These are phyloP conservation scores for Drechslerella stenobrocha DNA, from an alignment of 2,329 filamentous ascomycete genomes.

Conservation along the genomic window DNA sequence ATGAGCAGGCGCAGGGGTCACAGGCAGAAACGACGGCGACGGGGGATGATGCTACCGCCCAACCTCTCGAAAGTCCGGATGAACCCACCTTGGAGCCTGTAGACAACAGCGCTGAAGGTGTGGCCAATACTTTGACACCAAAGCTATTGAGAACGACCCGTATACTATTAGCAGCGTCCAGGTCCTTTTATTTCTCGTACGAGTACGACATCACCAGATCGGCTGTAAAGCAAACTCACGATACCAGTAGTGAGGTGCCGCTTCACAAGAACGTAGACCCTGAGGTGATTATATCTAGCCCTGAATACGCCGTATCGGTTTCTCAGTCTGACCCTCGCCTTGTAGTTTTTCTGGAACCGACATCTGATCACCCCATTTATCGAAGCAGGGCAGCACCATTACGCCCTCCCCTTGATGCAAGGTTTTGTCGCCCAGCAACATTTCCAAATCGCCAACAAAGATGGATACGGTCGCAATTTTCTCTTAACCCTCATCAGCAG, in stretches of 20 bases:
- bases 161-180: slow-evolving; percentile 76
- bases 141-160: slow-evolving; percentile 82
- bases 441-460: slow-evolving; percentile 52
- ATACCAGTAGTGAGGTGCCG: slow-evolving; percentile 59
- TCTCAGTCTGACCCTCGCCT: slow-evolving; percentile 12
- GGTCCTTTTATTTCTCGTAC: slow-evolving; percentile 93
- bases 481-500: slow-evolving; percentile 90
- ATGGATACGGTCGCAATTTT: slow-evolving; percentile 60
- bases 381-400: slow-evolving; percentile 69
- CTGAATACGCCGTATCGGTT: slow-evolving; percentile 1
- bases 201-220: slow-evolving; percentile 86
- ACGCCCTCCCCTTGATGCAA: slow-evolving; percentile 83
- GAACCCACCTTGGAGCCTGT: slow-evolving; percentile 20
- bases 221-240: slow-evolving; percentile 54
- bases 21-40: slow-evolving; percentile 46
- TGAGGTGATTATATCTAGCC: slow-evolving; percentile 58
- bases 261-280: slow-evolving; percentile 74
- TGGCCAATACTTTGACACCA: slow-evolving; percentile 68
- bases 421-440: slow-evolving; percentile 77
- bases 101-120: slow-evolving; percentile 53
- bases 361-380: slow-evolving; percentile 74
- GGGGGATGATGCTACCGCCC: slow-evolving; percentile 20
- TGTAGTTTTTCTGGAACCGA: slow-evolving; percentile 87
- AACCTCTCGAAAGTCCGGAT: slow-evolving; percentile 19
- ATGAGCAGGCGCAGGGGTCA: slow-evolving; percentile 52